Evolutionary conservation across 257 asterid species (phyloP).

Genomic region (Galeopsis tetrahit): DNA sequence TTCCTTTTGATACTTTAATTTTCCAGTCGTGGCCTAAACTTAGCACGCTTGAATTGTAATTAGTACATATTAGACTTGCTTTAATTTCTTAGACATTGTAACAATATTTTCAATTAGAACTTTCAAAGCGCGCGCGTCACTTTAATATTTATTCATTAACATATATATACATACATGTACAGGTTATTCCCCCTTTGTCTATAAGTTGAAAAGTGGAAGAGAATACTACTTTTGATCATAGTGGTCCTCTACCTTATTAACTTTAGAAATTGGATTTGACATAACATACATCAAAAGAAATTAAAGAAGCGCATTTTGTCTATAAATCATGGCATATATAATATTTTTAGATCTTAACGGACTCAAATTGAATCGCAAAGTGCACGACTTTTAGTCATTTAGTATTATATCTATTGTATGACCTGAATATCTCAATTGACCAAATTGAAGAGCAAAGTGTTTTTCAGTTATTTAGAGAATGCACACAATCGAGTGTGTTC

Average conservation of each 20-base stretch:
- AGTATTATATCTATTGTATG: too few relatives aligned
- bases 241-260: conserved; percentile 38
- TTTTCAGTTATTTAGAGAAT: too few relatives aligned
- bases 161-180: not conserved
- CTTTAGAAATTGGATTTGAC: conserved; percentile 31
- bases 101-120: conserved; percentile 41
- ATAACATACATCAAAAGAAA: not conserved
- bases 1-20: conserved; percentile 24
- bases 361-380: too few relatives aligned
- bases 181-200: conserved; percentile 34
- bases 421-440: too few relatives aligned
- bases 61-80: conserved; percentile 32
- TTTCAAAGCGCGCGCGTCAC: conserved; percentile 31
- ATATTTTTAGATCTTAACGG: too few relatives aligned
- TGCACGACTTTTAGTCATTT: too few relatives aligned
- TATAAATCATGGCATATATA: too few relatives aligned
- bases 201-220: conserved; percentile 21
- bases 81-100: conserved; percentile 2
- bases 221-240: conserved; percentile 34
- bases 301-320: not conserved
- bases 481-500: too few relatives aligned
- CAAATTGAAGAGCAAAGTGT: too few relatives aligned
- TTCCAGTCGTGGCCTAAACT: conserved; percentile 27
- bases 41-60: conserved; percentile 41
- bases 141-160: not conserved